Evolutionary conservation across 2,329 filamentous ascomycete species (phyloP).

Genomic region (Aplosporella prunicola): DNA sequence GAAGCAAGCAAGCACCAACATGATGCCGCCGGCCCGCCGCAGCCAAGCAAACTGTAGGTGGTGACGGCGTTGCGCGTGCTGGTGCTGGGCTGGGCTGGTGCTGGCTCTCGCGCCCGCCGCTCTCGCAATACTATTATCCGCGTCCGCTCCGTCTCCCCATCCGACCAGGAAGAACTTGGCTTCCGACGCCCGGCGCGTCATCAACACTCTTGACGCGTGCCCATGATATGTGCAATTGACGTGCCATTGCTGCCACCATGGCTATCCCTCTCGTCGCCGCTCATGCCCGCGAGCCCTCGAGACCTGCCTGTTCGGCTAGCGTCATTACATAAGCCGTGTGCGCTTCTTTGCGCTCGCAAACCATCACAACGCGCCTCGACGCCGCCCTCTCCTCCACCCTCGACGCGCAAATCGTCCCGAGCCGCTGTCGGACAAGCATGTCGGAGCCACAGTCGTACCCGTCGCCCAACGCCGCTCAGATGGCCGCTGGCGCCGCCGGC

Average conservation of each 20-base stretch:
- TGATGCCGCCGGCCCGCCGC: no score
- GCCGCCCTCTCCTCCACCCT: slow-evolving; percentile 20
- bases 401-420: slow-evolving; percentile 12
- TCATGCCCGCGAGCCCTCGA: slow-evolving; percentile 5
- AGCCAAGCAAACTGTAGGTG: no score
- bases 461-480: slow-evolving; percentile 24
- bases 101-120: no score
- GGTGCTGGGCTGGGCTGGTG: no score
- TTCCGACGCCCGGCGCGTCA: slow-evolving; percentile 8
- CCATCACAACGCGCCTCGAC: slow-evolving; percentile 13
- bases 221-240: background rate
- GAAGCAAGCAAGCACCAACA: no score
- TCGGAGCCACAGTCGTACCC: slow-evolving; percentile 17
- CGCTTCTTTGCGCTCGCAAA: slow-evolving; percentile 4
- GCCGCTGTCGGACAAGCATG: slow-evolving; percentile 16
- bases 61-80: no score
- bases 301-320: slow-evolving; percentile 10
- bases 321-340: slow-evolving; percentile 10
- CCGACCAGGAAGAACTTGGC: slow-evolving; percentile 7
- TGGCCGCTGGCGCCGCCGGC: slow-evolving; percentile 21
- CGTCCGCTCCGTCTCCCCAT: background rate
- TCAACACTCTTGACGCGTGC: slow-evolving; percentile 4
- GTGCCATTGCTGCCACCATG: slow-evolving; percentile 4
- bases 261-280: background rate
- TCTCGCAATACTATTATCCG: no score